Conservation (phyloP, 2,329 filamentous ascomycete species). For the Pseudocercospora crystallina region DNA sequence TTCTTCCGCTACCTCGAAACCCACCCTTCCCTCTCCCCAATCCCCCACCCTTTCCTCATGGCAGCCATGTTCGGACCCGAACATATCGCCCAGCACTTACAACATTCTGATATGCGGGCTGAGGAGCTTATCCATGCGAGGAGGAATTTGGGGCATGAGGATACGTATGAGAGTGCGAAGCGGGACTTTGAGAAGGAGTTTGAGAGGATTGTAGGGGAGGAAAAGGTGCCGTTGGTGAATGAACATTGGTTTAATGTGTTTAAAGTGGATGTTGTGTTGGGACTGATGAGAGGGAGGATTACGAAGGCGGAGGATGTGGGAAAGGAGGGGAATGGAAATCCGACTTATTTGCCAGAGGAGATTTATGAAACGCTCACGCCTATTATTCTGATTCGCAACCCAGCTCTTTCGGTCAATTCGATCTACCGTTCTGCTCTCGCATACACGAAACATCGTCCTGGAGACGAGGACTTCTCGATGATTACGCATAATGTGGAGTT, state of each 20-base stretch:
- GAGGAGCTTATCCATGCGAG: background rate
- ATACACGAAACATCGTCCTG: background rate
- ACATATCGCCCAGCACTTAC: background rate
- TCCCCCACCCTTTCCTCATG: constrained; percentile 10
- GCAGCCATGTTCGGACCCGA: constrained; percentile 11
- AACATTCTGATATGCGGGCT: constrained; percentile 1
- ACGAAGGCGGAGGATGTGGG: background rate
- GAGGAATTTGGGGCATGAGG: background rate
- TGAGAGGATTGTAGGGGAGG: background rate
- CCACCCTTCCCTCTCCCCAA: constrained; percentile 2
- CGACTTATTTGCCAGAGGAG: background rate
- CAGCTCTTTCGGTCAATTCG: background rate
- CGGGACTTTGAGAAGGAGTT: background rate
- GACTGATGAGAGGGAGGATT: background rate
- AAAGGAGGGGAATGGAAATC: background rate
- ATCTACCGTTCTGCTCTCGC: background rate
- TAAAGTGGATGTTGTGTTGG: background rate
- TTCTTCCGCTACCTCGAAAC: constrained; percentile 16
- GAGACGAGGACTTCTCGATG: background rate
- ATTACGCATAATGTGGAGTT: background rate
- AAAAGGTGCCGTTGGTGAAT: background rate
- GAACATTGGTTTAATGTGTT: constrained; percentile 7
- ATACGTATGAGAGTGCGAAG: background rate
- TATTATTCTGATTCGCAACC: constrained; percentile 8
- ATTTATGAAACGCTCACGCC: background rate